These are phyloP conservation scores for Lecanoromycetidae sp. DNA, from an alignment of 2,329 filamentous ascomycete genomes.

Conservation along the genomic window DNA sequence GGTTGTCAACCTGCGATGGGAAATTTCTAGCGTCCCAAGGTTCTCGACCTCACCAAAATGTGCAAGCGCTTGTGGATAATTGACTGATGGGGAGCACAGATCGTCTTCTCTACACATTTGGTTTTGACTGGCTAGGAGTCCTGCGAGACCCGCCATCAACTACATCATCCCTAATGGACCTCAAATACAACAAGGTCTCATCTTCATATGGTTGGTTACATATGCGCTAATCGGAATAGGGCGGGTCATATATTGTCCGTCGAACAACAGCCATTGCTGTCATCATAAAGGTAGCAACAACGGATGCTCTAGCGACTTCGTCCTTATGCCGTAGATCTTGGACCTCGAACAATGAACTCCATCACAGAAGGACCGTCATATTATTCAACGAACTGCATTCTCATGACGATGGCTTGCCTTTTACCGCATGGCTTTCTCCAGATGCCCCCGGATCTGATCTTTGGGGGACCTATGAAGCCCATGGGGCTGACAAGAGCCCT, in stretches of 20 bases:
- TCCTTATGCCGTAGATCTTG: background rate
- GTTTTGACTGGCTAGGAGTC: constrained; percentile 6
- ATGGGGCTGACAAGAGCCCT: background rate
- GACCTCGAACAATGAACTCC: constrained; percentile 1
- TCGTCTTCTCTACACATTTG: constrained; percentile 4
- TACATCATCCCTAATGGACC: background rate
- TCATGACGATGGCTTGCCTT: background rate
- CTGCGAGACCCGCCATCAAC: background rate
- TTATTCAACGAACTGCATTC: constrained; percentile 2
- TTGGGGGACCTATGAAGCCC: background rate
- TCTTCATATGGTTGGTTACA: background rate
- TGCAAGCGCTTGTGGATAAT: too few species aligned
- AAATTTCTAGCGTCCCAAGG: constrained; percentile 1
- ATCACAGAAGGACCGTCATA: constrained; percentile 7
- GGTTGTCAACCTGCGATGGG: background rate
- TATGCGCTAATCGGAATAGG: background rate
- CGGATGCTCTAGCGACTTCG: background rate
- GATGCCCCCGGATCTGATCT: background rate
- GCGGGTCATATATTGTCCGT: constrained; percentile 1
- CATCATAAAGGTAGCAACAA: background rate
- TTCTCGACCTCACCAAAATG: background rate
- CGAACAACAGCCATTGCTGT: constrained; percentile 4
- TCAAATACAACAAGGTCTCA: background rate
- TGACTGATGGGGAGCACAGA: too few species aligned
- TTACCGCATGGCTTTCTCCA: constrained; percentile 1